Conservation (phyloP, 495 filamentous ascomycete genomes). For the Aspergillus bertholletiae region DNA sequence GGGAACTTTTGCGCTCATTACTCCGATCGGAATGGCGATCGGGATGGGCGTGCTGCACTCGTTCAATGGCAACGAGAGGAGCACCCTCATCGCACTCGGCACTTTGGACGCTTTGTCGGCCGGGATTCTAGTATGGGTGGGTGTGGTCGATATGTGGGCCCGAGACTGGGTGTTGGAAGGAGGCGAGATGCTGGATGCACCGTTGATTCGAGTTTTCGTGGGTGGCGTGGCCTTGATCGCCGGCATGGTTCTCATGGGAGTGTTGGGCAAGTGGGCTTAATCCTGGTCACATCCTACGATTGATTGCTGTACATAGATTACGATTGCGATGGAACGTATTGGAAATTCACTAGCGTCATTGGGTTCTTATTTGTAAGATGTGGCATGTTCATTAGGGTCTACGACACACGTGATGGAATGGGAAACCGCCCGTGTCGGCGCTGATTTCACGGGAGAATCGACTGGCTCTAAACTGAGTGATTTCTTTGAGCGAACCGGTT, state of each 20-base stretch:
- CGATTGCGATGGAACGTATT: neutral
- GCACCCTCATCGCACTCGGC: conserved; percentile 37
- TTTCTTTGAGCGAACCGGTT: too few relatives aligned
- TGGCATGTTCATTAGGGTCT: too few relatives aligned
- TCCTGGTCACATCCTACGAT: neutral
- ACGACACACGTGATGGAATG: too few relatives aligned
- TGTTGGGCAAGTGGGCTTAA: conserved; percentile 46
- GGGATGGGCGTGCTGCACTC: conserved; percentile 39
- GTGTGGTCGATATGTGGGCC: conserved; percentile 44
- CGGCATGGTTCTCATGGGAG: conserved; percentile 38
- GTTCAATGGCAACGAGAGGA: conserved; percentile 35
- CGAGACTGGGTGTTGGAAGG: conserved; percentile 44
- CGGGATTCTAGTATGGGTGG: conserved; percentile 45
- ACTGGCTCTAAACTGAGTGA: too few relatives aligned
- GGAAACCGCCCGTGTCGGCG: too few relatives aligned
- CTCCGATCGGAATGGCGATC: conserved; percentile 44
- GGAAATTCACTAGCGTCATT: too few relatives aligned
- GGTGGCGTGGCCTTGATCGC: conserved; percentile 32
- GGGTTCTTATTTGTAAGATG: too few relatives aligned
- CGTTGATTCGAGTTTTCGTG: conserved; percentile 23
- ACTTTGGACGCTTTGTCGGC: conserved; percentile 45
- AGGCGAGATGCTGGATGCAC: conserved; percentile 35
- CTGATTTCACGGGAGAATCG: too few relatives aligned
- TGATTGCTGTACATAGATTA: neutral
- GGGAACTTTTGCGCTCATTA: conserved; percentile 35